phyloP scores from a whole-genome alignment of 2,329 filamentous ascomycete genomes.

The Neoarthrinium moseri region DNA sequence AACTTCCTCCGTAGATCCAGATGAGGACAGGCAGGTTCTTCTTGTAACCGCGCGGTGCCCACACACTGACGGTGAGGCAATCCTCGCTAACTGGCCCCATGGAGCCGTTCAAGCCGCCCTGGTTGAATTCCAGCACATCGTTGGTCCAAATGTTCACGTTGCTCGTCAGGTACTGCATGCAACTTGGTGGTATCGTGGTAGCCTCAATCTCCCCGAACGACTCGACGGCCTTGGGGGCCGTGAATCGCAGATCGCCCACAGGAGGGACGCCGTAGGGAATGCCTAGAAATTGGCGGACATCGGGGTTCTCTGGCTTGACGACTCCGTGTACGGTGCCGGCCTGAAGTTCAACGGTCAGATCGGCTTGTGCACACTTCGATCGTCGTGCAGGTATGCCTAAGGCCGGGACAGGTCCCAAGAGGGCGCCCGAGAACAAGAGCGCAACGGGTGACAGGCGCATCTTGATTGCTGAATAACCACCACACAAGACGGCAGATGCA shows the following conservation, averaged over 20 bases:
- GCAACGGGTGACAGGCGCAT: constrained; percentile 2
- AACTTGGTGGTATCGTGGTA: constrained; percentile 26
- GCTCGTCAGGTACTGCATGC: constrained; percentile 27
- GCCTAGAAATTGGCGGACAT: constrained; percentile 28
- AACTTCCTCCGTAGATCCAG: constrained; percentile 25
- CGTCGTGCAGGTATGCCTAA: not conserved
- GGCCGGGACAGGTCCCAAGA: not conserved
- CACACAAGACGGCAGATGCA: no score
- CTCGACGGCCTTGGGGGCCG: constrained; percentile 27
- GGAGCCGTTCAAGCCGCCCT: not conserved
- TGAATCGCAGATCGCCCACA: constrained; percentile 46
- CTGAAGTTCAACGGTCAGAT: constrained; percentile 19
- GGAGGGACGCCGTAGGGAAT: constrained; percentile 59
- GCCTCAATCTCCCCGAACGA: constrained; percentile 19
- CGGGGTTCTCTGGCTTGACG: constrained; percentile 16
- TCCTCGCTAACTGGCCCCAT: constrained; percentile 26
- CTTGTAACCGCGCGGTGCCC: constrained; percentile 22
- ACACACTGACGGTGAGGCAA: constrained; percentile 33
- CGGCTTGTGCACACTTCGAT: constrained; percentile 5
- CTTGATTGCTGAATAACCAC: not conserved
- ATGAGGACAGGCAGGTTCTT: constrained; percentile 23
- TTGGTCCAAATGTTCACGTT: constrained; percentile 19
- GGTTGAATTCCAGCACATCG: constrained; percentile 7
- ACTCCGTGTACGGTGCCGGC: constrained; percentile 22
- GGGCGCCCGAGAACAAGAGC: not conserved